Conservation (phyloP, 768 basidiomycete species). For the Pulveroboletus ravenelii region DNA sequence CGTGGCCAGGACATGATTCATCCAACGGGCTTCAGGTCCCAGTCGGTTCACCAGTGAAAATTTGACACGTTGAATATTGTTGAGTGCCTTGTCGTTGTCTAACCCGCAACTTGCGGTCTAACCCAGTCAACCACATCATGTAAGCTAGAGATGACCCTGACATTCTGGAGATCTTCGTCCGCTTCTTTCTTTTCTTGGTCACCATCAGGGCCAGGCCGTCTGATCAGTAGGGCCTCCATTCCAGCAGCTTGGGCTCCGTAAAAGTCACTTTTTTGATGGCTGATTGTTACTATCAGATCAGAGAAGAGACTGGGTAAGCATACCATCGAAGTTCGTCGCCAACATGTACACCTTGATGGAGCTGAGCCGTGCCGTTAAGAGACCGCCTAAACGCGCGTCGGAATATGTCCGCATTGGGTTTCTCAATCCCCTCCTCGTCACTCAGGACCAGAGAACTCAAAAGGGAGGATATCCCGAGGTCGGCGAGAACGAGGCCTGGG, state of each 20-base stretch:
- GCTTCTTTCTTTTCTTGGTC: slow-evolving; percentile 42
- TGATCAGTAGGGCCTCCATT: slow-evolving; percentile 53
- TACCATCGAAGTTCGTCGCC: slow-evolving; percentile 72
- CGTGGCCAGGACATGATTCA: too few relatives aligned
- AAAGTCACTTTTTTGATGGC: slow-evolving; percentile 50
- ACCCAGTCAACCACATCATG: slow-evolving; percentile 37
- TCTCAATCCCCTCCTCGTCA: slow-evolving; percentile 65
- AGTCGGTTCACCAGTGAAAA: too few relatives aligned
- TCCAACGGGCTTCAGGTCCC: too few relatives aligned
- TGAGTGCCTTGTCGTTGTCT: neutral
- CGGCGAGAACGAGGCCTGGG: slow-evolving; percentile 49
- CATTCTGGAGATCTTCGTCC: slow-evolving; percentile 38
- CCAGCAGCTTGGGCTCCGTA: slow-evolving; percentile 53
- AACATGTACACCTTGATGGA: slow-evolving; percentile 55
- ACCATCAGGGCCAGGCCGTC: slow-evolving; percentile 45
- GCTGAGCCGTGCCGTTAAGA: neutral
- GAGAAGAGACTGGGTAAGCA: slow-evolving; percentile 13
- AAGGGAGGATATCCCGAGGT: slow-evolving; percentile 49
- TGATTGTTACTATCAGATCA: slow-evolving; percentile 1
- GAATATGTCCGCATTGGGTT: slow-evolving; percentile 62
- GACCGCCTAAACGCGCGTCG: slow-evolving; percentile 32
- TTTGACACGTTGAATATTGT: too few relatives aligned
- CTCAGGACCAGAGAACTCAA: slow-evolving; percentile 61
- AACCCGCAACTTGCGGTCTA: slow-evolving; percentile 10
- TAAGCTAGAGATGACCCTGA: slow-evolving; percentile 37